These are phyloP conservation scores for Penicillium brasilianum DNA, from an alignment of 2,329 filamentous ascomycete species.

Conservation along the genomic window DNA sequence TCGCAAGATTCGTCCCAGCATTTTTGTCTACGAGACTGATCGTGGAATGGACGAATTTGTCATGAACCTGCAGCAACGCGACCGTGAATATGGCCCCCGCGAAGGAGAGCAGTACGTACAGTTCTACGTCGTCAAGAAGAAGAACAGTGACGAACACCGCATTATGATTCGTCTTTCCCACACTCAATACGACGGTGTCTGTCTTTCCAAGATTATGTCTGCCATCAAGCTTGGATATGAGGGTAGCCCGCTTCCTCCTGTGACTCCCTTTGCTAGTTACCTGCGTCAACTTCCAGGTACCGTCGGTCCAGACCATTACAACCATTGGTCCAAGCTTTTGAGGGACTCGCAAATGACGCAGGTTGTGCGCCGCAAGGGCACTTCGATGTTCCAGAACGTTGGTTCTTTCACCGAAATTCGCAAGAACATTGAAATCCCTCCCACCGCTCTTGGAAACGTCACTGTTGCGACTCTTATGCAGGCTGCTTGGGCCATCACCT, in stretches of 20 bases:
- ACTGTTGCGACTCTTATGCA: slow-evolving; percentile 70
- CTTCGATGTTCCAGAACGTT: slow-evolving; percentile 43
- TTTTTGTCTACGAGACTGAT: slow-evolving; percentile 60
- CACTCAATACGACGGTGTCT: slow-evolving; percentile 73
- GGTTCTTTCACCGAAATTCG: slow-evolving; percentile 44
- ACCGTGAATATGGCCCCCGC: slow-evolving; percentile 61
- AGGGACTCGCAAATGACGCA: slow-evolving; percentile 58
- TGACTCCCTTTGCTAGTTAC: slow-evolving; percentile 54
- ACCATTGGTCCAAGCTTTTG: slow-evolving; percentile 67
- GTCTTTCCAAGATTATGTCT: slow-evolving; percentile 64
- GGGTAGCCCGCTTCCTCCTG: slow-evolving; percentile 45
- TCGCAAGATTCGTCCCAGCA: slow-evolving; percentile 57
- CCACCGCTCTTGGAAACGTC: slow-evolving; percentile 59
- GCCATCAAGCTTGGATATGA: slow-evolving; percentile 64
- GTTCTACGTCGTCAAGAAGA: slow-evolving; percentile 59
- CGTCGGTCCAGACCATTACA: slow-evolving; percentile 54
- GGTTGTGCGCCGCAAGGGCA: slow-evolving; percentile 40
- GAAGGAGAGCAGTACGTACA: slow-evolving; percentile 66
- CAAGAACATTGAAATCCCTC: slow-evolving; percentile 45
- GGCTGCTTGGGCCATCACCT: slow-evolving; percentile 68
- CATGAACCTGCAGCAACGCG: slow-evolving; percentile 59
- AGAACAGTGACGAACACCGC: slow-evolving; percentile 52
- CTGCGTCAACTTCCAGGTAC: slow-evolving; percentile 48
- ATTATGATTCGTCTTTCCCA: slow-evolving; percentile 67
- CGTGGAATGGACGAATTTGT: slow-evolving; percentile 58